A percentile compares a stretch with the other conserved stretches of the same genome.
Evolutionary conservation across 345 rosid genomes (phyloP).

Genomic region (Moricandia arvensis): DNA sequence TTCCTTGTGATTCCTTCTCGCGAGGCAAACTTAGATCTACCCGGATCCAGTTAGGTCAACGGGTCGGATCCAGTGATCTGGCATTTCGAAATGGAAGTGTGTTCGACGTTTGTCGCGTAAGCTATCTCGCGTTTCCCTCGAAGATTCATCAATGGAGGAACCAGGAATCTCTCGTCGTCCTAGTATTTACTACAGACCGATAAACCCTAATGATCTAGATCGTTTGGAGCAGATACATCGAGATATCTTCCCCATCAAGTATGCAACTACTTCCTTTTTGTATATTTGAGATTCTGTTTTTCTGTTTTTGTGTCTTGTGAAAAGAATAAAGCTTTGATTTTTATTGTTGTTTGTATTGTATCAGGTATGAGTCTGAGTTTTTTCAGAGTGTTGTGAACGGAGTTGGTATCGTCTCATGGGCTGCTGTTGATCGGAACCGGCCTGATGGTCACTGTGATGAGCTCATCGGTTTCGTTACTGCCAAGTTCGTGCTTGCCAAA

Average conservation of each 20-base stretch:
- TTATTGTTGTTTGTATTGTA: neutral
- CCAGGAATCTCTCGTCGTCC: conserved; percentile 45
- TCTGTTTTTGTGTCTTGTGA: neutral
- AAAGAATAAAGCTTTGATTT: neutral
- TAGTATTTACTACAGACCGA: conserved; percentile 60
- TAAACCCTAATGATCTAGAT: conserved; percentile 60
- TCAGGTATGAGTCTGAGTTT: conserved; percentile 82
- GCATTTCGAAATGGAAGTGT: neutral
- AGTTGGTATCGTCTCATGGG: conserved; percentile 77
- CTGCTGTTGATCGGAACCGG: conserved; percentile 75
- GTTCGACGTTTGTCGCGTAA: neutral
- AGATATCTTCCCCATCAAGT: conserved; percentile 79
- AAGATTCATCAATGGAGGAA: conserved; percentile 46
- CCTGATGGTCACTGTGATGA: conserved; percentile 61
- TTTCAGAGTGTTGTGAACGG: conserved; percentile 74
- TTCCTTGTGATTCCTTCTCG: conserved; percentile 7
- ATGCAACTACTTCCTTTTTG: neutral
- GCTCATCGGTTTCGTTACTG: conserved; percentile 87
- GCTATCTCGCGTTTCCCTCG: conserved; percentile 8
- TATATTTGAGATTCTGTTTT: neutral
- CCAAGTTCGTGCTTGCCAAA: conserved; percentile 61
- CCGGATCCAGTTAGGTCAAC: neutral
- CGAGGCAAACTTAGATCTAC: neutral
- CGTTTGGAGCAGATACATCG: conserved; percentile 64
- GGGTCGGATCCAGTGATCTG: conserved; percentile 28